Evolutionary conservation across 140 eudicot species (phyloP), one percentile per base, ranked within the genome.

Genomic region (Cichorium intybus): DNA sequence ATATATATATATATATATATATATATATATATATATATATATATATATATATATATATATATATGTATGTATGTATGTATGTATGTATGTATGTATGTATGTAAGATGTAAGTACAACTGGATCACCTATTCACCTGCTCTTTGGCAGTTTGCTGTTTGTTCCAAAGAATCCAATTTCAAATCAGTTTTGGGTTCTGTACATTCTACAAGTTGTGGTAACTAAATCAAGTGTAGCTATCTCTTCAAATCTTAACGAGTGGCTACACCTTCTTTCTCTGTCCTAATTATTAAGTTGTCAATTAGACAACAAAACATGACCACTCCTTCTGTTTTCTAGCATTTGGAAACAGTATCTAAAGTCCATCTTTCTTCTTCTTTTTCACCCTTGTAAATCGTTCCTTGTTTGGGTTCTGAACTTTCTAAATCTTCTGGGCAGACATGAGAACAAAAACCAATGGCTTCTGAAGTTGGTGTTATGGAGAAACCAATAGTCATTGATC

Each of bases 261-360:
- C 87, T 77, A 79, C 79, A 57, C 65, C 63, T 64, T 60, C 66
- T 49, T 62, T 67, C 65, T 68, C 66, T 24, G 69, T 71, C 74
- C 49, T 74, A 73, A 77, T 68, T 63, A 75, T 73, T 73, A 60
- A 83, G 77, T 87, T 73, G 37, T 31, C 7, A 31, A 79, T 75
- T 53, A 47, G 78, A 75, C 78, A 78, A 80, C 78, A 78, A 68
- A 77, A 73, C 67, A 72, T 64, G 84, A 48, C 87, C 93, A 73
- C 66, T 82, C 74, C 77, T 67, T 72, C 83, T 89, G 95, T 86
- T 83, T 74, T 69, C 67, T 85, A 78, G 89, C 87, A 55, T 70
- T 89, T 86, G 95, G 89, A 82, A 20, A 20, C 33, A 62, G 86
- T 67, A 81, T 85, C 84, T 88, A 60, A 64, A 74, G 49, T 10